Conservation (phyloP, 176 grass and related monocot species). For the Tuctoria greenei region DNA sequence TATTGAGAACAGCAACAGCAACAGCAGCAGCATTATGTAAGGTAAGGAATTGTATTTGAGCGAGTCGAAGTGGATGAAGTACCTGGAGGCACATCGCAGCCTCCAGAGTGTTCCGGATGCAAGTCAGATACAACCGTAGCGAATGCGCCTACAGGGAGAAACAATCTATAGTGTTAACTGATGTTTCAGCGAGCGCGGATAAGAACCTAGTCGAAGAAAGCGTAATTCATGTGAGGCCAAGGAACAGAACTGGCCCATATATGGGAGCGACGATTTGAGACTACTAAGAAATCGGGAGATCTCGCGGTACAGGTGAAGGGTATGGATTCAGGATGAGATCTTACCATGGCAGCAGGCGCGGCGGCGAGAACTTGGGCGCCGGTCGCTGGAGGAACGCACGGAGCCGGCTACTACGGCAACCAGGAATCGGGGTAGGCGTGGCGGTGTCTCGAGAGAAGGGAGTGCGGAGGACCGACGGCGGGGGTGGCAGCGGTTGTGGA, state of each 20-base stretch:
- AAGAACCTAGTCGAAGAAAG: slow-evolving; percentile 4
- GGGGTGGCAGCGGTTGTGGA: background rate
- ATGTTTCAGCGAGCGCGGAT: background rate
- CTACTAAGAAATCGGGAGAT: background rate
- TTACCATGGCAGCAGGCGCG: slow-evolving; percentile 12
- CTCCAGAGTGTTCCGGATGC: slow-evolving; percentile 91
- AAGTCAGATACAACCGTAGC: slow-evolving; percentile 82
- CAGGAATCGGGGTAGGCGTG: background rate
- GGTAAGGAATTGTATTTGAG: background rate
- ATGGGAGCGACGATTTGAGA: background rate
- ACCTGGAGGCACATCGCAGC: slow-evolving; percentile 99
- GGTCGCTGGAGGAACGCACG: background rate
- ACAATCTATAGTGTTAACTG: background rate
- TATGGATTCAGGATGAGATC: background rate
- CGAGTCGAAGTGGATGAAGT: background rate
- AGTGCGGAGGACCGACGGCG: background rate
- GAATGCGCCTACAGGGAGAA: slow-evolving; percentile 58
- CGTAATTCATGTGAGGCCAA: background rate
- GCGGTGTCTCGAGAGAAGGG: background rate
- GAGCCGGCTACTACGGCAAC: background rate
- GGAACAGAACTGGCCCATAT: background rate
- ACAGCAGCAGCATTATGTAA: too few relatives aligned
- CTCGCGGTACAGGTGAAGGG: background rate
- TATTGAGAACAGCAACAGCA: background rate
- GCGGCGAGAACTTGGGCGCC: background rate